Percentiles rank a stretch among this genome's conserved stretches.
These are phyloP conservation scores for Notholithocarpus densiflorus DNA, from an alignment of 306 rosid species.

Conservation along the genomic window DNA sequence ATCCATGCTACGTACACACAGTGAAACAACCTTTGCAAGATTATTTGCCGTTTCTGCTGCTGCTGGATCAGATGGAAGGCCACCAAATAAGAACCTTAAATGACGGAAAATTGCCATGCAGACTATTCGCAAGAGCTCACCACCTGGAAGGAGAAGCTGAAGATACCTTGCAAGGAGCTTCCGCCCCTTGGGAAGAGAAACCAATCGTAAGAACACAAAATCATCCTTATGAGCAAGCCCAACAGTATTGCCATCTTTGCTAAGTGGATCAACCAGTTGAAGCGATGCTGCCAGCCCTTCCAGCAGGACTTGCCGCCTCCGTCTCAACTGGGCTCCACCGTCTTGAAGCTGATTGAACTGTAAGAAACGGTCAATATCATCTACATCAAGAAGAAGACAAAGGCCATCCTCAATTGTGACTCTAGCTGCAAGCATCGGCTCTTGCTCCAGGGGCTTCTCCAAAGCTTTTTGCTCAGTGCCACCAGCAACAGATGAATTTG, in stretches of 20 bases:
- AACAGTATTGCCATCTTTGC: conserved; percentile 55
- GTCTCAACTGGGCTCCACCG: conserved; percentile 61
- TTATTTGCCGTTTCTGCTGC: conserved; percentile 59
- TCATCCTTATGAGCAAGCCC: conserved; percentile 84
- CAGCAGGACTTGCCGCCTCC: conserved; percentile 61
- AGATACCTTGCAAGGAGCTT: conserved; percentile 78
- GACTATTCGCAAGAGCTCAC: conserved; percentile 78
- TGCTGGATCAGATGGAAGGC: conserved; percentile 63
- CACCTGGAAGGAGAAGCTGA: conserved; percentile 58
- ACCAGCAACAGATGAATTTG: conserved; percentile 52
- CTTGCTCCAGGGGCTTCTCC: conserved; percentile 95
- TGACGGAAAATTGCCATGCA: conserved; percentile 98
- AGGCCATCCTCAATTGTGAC: conserved; percentile 89
- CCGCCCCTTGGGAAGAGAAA: conserved; percentile 85
- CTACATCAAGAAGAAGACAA: conserved; percentile 91
- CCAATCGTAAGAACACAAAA: conserved; percentile 73
- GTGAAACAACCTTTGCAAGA: conserved; percentile 73
- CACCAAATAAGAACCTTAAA: conserved; percentile 78
- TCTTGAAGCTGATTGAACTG: conserved; percentile 87
- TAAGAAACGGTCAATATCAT: conserved; percentile 91
- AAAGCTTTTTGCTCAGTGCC: conserved; percentile 61
- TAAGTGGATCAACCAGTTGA: conserved; percentile 90
- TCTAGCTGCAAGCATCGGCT: conserved; percentile 95
- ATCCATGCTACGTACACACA: conserved; percentile 67
- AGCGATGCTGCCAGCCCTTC: conserved; percentile 83